Percentiles rank a stretch among this genome's conserved stretches.
phyloP scores from a whole-genome alignment of 192 early-diverging fungal genomes.

The Rhizophlyctis rosea region DNA sequence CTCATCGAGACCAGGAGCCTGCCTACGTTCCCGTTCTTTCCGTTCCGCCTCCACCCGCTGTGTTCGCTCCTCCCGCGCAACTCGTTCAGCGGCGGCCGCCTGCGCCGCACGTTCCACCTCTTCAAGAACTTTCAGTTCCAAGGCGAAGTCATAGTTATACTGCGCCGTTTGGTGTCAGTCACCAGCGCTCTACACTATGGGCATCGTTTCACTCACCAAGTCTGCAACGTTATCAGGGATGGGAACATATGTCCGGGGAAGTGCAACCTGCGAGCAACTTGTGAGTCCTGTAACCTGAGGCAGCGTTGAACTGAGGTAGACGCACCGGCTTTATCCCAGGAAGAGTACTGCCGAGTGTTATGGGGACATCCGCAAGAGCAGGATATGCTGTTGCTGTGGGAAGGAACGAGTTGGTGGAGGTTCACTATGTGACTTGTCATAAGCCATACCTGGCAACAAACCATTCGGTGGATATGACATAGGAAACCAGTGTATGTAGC shows the following conservation, averaged over 20 bases:
- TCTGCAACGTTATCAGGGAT: background rate
- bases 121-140: slow-evolving; percentile 49
- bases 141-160: slow-evolving; percentile 47
- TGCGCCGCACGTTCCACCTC: slow-evolving; percentile 38
- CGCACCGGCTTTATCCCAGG: background rate
- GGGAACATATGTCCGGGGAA: background rate
- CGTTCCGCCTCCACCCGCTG: slow-evolving; percentile 47
- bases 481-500: no score
- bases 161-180: background rate
- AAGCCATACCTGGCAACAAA: no score
- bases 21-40: slow-evolving; percentile 48
- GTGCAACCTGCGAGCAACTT: background rate
- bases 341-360: background rate
- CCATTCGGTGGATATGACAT: no score
- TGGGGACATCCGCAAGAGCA: background rate
- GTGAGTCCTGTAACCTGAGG: background rate
- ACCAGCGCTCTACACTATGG: background rate
- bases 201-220: background rate
- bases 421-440: no score
- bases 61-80: slow-evolving; percentile 40
- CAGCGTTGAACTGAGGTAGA: background rate
- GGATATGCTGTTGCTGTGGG: background rate
- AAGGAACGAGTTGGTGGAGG: no score
- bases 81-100: slow-evolving; percentile 24
- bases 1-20: slow-evolving; percentile 63